phyloP scores from a whole-genome alignment of 2,329 filamentous ascomycete genomes.

The Penicillium oxalicum region DNA sequence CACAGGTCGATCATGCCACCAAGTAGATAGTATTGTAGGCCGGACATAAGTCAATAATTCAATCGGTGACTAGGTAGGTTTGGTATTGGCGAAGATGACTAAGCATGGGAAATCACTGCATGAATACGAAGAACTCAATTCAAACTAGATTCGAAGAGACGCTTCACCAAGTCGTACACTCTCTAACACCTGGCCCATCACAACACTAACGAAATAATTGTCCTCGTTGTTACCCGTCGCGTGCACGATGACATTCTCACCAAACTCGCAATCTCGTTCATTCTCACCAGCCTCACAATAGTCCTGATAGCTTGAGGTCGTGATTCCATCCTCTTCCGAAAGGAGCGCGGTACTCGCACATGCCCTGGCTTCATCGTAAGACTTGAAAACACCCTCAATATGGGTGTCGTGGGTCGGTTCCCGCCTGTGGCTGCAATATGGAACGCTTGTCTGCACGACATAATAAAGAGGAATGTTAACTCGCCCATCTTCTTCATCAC shows the following conservation, averaged over 20 bases:
- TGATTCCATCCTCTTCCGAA: background rate
- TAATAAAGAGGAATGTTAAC: background rate
- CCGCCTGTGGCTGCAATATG: background rate
- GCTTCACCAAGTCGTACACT: conserved; percentile 2
- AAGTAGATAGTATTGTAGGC: background rate
- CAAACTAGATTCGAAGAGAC: background rate
- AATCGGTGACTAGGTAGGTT: no score
- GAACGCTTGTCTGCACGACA: conserved; percentile 1
- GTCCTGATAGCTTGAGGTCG: background rate
- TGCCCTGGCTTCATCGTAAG: background rate
- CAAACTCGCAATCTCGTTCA: background rate
- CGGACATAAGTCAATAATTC: no score
- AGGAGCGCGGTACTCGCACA: background rate
- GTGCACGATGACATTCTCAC: conserved; percentile 1
- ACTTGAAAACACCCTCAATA: background rate
- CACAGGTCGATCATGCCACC: background rate
- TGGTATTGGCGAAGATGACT: no score
- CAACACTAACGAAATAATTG: background rate
- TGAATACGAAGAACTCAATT: no score
- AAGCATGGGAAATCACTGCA: no score
- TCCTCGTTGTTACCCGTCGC: background rate
- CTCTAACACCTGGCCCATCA: conserved; percentile 1
- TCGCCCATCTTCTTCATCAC: background rate
- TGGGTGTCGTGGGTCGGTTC: background rate
- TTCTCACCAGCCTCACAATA: background rate